Evolutionary conservation across 257 asterid species (phyloP), one percentile per base, ranked within the genome.

Genomic region (Datura wrightii): DNA sequence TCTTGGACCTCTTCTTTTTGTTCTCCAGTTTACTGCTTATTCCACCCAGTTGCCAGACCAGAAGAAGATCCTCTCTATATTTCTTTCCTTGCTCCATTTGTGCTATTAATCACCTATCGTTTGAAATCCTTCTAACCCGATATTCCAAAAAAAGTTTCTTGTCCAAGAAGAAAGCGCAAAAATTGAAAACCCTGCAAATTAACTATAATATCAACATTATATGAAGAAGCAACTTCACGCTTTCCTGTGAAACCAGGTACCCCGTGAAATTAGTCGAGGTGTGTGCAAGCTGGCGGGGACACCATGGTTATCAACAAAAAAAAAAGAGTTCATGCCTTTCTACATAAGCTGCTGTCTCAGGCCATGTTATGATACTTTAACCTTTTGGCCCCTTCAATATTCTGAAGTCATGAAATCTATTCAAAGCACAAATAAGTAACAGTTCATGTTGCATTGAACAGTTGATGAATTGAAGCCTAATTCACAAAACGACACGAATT

Each of bases 331-430:
- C 31, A 18, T 10, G 10, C 9, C 34, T 58, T 18, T 71, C 36
- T 5, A 55, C 79, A 71, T 42, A 71, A 42, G 37, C 3, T 9
- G 79, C 55, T 71, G 37, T n/a, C 50, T 71, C 55, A 71, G 5
- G 24, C 79, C 79, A 70, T 42, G 54, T 41, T 67, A 37, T 15
- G 52, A 39, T 16, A 6, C 1, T 41, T 41, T 41, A 24, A 54
- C 79, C 79, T 70, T 70, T 70, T 39, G 13, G 15, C 54, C 53
- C 79, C 54, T 70, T 41, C 36, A 70, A 71, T n/a, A 41, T 42
- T 71, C 79, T 18, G 3, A 71, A 42, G 37, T 0, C 37, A n/a
- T 2, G 79, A 71, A 42, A 71, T 14, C 18, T 42, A 71, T 18
- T 44, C 16, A 42, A 52, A 42, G 18, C 5, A 71, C 16, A 2